A percentile compares a stretch with the other conserved stretches of the same genome.
Conservation (phyloP, 495 filamentous ascomycete genomes). For the Chaetomidium leptoderma region DNA sequence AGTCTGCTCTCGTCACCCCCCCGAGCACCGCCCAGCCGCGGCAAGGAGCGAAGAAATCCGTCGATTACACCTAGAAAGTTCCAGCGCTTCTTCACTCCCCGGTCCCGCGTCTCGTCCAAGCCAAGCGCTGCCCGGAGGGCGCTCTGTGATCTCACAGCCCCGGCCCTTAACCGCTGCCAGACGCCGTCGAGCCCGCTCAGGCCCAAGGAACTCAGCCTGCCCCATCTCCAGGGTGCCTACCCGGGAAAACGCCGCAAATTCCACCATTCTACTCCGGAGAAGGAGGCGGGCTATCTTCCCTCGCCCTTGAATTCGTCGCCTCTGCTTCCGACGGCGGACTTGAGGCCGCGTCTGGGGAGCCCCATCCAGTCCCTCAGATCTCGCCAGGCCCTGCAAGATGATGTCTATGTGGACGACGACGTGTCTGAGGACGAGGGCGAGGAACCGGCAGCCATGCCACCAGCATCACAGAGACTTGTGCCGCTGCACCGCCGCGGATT, state of each 20-base stretch:
- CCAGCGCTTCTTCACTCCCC: constrained; percentile 78
- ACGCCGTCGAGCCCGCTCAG: constrained; percentile 45
- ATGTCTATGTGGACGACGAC: constrained; percentile 26
- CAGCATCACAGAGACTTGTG: constrained; percentile 18
- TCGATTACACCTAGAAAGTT: constrained; percentile 72
- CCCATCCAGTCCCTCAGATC: constrained; percentile 36
- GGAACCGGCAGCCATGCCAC: constrained; percentile 11
- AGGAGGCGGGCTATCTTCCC: constrained; percentile 22
- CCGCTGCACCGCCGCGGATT: constrained; percentile 40
- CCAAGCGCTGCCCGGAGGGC: constrained; percentile 57
- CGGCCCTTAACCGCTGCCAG: constrained; percentile 55
- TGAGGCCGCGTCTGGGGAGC: constrained; percentile 31
- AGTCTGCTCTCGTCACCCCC: constrained; percentile 40
- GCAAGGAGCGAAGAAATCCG: constrained; percentile 46
- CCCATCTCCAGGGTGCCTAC: constrained; percentile 16
- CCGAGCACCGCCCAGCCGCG: constrained; percentile 25
- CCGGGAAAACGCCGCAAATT: constrained; percentile 41
- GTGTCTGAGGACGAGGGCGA: constrained; percentile 30
- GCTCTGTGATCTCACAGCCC: constrained; percentile 65
- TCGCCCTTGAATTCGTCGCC: constrained; percentile 29
- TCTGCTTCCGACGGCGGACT: constrained; percentile 25
- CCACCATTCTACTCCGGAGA: constrained; percentile 27
- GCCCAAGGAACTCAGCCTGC: constrained; percentile 34
- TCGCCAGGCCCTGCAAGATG: constrained; percentile 28
- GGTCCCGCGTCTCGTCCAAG: constrained; percentile 40